phyloP scores from a whole-genome alignment of 768 basidiomycete species.

The Leucocoprinus leucothites region DNA sequence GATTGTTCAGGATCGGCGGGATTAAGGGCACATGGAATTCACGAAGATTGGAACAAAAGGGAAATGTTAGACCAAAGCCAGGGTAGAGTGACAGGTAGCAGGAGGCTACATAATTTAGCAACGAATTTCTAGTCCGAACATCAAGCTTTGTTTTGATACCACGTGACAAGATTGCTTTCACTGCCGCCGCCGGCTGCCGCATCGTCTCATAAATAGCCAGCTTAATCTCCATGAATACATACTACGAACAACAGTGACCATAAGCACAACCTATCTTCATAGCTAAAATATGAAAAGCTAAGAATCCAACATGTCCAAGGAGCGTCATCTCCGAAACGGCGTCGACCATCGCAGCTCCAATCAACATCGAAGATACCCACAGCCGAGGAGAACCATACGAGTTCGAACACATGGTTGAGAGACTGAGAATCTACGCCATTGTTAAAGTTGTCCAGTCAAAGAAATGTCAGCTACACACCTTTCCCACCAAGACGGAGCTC shows the following conservation, averaged over 20 bases:
- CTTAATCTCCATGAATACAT: not conserved
- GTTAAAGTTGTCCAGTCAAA: not conserved
- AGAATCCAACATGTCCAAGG: conserved; percentile 10
- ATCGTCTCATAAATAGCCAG: too few relatives aligned
- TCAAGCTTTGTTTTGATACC: not conserved
- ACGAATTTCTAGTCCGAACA: too few relatives aligned
- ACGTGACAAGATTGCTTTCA: not conserved
- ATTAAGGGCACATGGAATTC: too few relatives aligned
- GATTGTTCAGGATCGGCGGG: too few relatives aligned
- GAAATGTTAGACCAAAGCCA: too few relatives aligned
- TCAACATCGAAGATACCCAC: conserved; percentile 7
- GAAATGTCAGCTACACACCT: conserved; percentile 7
- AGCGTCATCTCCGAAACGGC: conserved; percentile 12
- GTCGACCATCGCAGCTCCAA: conserved; percentile 13
- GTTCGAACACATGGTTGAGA: conserved; percentile 11
- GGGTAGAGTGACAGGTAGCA: too few relatives aligned
- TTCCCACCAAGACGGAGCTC: conserved; percentile 14
- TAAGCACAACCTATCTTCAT: conserved; percentile 6
- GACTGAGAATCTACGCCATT: conserved; percentile 12
- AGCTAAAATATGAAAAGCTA: conserved; percentile 12
- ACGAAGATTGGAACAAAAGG: too few relatives aligned
- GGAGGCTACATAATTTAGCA: too few relatives aligned
- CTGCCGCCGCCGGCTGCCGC: too few relatives aligned
- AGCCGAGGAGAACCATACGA: conserved; percentile 8
- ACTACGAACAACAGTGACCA: not conserved